Conservation (phyloP, 768 basidiomycete genomes). For the Kwoniella botswanensis region DNA sequence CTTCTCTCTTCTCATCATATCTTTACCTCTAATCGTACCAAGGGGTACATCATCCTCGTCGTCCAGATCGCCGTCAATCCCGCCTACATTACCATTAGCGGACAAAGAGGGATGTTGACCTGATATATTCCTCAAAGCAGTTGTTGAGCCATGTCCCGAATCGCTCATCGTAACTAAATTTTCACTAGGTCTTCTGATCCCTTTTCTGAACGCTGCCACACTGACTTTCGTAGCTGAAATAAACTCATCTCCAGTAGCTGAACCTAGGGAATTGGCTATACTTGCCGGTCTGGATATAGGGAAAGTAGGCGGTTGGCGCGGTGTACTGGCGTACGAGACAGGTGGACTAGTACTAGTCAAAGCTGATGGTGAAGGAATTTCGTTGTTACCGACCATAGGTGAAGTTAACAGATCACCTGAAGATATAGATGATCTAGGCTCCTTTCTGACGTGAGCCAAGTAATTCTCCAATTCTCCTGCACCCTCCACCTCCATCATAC, state of each 20-base stretch:
- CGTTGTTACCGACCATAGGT: conserved; percentile 4
- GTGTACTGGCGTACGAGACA: conserved; percentile 1
- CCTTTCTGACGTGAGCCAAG: conserved; percentile 29
- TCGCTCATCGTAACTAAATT: conserved; percentile 26
- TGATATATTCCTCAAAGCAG: not conserved
- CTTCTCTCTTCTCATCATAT: conserved; percentile 9
- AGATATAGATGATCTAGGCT: conserved; percentile 12
- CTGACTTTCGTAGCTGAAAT: conserved; percentile 29
- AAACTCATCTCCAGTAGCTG: conserved; percentile 31
- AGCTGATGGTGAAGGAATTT: not conserved
- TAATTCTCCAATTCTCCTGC: conserved; percentile 26
- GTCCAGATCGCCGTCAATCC: conserved; percentile 25
- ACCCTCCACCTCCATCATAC: conserved; percentile 38
- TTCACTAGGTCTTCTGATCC: conserved; percentile 45
- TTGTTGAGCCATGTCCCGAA: conserved; percentile 18
- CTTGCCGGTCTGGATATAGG: conserved; percentile 42
- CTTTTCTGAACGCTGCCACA: conserved; percentile 48
- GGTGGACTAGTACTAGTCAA: conserved; percentile 12
- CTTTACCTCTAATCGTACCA: conserved; percentile 31
- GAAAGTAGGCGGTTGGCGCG: not conserved
- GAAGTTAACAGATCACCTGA: conserved; percentile 13
- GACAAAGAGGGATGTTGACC: conserved; percentile 1
- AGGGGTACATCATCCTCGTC: conserved; percentile 44
- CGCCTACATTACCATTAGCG: conserved; percentile 4
- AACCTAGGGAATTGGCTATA: conserved; percentile 35